Evolutionary conservation across 2,329 filamentous ascomycete species (phyloP).

Genomic region (Ramularia collo-cygni): DNA sequence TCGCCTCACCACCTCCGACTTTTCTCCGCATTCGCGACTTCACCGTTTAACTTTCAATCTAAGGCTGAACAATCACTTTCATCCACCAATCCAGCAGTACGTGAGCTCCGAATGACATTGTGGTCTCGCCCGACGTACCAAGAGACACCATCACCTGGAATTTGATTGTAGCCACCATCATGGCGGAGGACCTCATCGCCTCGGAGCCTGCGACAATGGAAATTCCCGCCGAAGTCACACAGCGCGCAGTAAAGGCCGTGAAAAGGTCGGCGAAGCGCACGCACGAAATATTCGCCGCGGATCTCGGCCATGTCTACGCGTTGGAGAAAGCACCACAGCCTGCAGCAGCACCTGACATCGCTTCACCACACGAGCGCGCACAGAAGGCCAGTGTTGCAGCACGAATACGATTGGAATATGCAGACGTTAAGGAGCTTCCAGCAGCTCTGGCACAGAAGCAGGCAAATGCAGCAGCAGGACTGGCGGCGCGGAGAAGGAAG

Average conservation of each 20-base stretch:
- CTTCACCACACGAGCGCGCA: slow-evolving; percentile 38
- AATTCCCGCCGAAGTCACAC: slow-evolving; percentile 17
- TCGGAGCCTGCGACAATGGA: slow-evolving; percentile 5
- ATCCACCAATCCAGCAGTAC: too few relatives aligned
- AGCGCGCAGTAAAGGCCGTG: slow-evolving; percentile 26
- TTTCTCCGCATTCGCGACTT: too few relatives aligned
- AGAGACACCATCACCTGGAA: too few relatives aligned
- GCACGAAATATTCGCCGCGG: slow-evolving; percentile 47
- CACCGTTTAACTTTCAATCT: too few relatives aligned
- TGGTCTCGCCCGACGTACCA: too few relatives aligned
- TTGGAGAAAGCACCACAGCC: slow-evolving; percentile 36
- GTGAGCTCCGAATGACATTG: too few relatives aligned
- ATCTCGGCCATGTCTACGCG: slow-evolving; percentile 41
- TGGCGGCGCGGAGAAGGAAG: slow-evolving; percentile 58
- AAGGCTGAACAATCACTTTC: too few relatives aligned
- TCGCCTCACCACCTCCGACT: too few relatives aligned
- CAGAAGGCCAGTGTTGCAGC: slow-evolving; percentile 45
- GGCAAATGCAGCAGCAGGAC: slow-evolving; percentile 51
- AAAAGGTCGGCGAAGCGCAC: slow-evolving; percentile 48
- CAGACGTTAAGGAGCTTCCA: slow-evolving; percentile 68
- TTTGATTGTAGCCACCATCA: too few relatives aligned
- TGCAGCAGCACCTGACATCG: slow-evolving; percentile 39
- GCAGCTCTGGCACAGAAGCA: slow-evolving; percentile 73
- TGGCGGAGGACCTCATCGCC: slow-evolving; percentile 1
- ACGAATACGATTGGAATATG: slow-evolving; percentile 68